phyloP scores from a whole-genome alignment of 1,284 basidiomycete species.

The Cryptococcus sp. region DNA sequence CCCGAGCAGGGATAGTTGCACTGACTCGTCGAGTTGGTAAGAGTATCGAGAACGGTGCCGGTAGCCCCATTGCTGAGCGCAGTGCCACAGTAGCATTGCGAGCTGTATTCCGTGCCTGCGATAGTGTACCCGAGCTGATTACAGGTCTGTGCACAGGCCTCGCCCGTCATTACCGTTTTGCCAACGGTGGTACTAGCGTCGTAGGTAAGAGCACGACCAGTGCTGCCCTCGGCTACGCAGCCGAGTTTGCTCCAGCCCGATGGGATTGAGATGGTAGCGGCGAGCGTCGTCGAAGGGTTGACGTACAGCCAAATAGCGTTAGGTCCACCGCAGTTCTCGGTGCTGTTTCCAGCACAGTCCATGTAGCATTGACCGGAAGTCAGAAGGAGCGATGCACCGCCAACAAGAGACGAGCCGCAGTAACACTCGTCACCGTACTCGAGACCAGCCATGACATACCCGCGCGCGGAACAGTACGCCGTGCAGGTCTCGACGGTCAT shows the following conservation, averaged over 20 bases:
- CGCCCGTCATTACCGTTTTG: constrained; percentile 27
- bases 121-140: constrained; percentile 21
- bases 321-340: constrained; percentile 28
- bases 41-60: constrained; percentile 10
- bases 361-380: constrained; percentile 21
- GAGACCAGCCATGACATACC: constrained; percentile 14
- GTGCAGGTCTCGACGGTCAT: constrained; percentile 18
- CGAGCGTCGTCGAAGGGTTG: constrained; percentile 12
- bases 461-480: constrained; percentile 3
- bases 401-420: constrained; percentile 9
- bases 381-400: constrained; percentile 14
- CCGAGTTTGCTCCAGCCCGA: constrained; percentile 30
- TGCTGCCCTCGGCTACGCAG: constrained; percentile 27
- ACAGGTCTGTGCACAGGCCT: constrained; percentile 16
- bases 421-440: constrained; percentile 20
- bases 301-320: constrained; percentile 27
- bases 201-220: constrained; percentile 27
- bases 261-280: constrained; percentile 14
- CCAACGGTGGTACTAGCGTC: constrained; percentile 16
- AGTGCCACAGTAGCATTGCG: constrained; percentile 28
- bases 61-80: constrained; percentile 12
- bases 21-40: constrained; percentile 5
- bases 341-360: constrained; percentile 23
- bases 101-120: constrained; percentile 25
- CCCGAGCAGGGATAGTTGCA: constrained; percentile 26